phyloP scores from a whole-genome alignment of 208 protist genomes.

The Sergeia podlipaevii region DNA sequence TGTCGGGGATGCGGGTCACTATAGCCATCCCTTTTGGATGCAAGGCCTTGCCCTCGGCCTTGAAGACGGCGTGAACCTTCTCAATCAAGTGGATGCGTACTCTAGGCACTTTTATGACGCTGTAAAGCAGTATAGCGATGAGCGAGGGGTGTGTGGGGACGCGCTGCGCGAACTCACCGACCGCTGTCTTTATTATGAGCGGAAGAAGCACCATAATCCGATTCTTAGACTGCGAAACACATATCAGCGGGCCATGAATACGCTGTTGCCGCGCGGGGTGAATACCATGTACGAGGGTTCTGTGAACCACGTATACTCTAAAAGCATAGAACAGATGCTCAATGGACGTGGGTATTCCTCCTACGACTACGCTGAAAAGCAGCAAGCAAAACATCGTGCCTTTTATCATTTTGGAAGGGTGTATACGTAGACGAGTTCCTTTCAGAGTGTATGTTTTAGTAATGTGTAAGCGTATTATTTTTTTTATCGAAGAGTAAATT shows the following conservation, averaged over 20 bases:
- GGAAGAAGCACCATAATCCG: slow-evolving; percentile 74
- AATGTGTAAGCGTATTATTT: background rate
- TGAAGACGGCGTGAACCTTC: slow-evolving; percentile 72
- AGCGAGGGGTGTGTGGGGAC: slow-evolving; percentile 79
- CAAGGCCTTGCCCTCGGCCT: slow-evolving; percentile 78
- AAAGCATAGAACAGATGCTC: slow-evolving; percentile 82
- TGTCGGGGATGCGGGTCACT: slow-evolving; percentile 79
- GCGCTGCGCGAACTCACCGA: slow-evolving; percentile 82
- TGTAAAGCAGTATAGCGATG: slow-evolving; percentile 81
- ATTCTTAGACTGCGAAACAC: slow-evolving; percentile 72
- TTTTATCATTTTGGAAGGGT: slow-evolving; percentile 80
- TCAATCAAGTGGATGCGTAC: slow-evolving; percentile 85
- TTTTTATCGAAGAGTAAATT: too few species aligned
- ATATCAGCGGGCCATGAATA: slow-evolving; percentile 77
- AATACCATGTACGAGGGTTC: slow-evolving; percentile 81
- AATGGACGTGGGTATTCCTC: slow-evolving; percentile 89
- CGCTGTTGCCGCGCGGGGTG: slow-evolving; percentile 36
- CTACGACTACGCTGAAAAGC: slow-evolving; percentile 87
- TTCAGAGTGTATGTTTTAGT: background rate
- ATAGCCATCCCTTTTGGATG: slow-evolving; percentile 84
- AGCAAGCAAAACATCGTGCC: slow-evolving; percentile 76
- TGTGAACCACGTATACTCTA: slow-evolving; percentile 80
- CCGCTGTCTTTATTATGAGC: slow-evolving; percentile 80
- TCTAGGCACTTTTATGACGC: slow-evolving; percentile 86
- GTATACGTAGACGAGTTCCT: slow-evolving; percentile 52